Conservation (phyloP, 441 rosid species). For the Euphorbia celastroides region DNA sequence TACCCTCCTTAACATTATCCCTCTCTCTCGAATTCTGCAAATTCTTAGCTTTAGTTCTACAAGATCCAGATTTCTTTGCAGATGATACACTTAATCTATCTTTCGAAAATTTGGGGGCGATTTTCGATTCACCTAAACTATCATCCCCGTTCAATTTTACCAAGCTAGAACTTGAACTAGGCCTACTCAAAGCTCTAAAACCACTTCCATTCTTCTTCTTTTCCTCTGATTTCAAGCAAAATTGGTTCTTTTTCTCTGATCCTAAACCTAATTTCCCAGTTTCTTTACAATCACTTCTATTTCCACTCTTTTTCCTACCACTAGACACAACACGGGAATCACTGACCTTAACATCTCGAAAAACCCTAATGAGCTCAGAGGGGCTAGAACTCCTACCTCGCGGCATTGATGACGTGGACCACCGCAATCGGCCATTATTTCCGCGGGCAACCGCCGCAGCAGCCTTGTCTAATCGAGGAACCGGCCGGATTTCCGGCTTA, state of each 20-base stretch:
- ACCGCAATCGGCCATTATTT: constrained; percentile 33
- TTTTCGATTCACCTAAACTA: constrained; percentile 17
- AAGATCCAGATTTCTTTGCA: constrained; percentile 23
- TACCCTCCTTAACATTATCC: constrained; percentile 28
- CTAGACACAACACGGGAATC: constrained; percentile 29
- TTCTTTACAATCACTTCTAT: constrained; percentile 28
- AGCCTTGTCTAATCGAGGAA: constrained; percentile 57
- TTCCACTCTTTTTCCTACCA: constrained; percentile 25
- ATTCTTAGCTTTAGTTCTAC: constrained; percentile 27
- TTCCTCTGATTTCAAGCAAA: constrained; percentile 18
- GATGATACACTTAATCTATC: constrained; percentile 21
- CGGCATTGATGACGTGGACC: constrained; percentile 53
- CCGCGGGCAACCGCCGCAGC: constrained; percentile 26
- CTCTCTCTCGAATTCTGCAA: constrained; percentile 40
- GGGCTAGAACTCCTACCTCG: constrained; percentile 96
- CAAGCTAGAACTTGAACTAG: constrained; percentile 18
- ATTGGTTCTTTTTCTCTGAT: constrained; percentile 27
- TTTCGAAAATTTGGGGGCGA: constrained; percentile 20
- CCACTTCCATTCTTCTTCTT: constrained; percentile 20
- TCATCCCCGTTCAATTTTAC: constrained; percentile 24
- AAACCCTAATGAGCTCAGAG: constrained; percentile 60
- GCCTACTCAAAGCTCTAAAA: constrained; percentile 16
- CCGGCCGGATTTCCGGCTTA: constrained; percentile 50
- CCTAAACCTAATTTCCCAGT: constrained; percentile 28
- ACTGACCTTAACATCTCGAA: constrained; percentile 46